Evolutionary conservation across 345 rosid genomes (phyloP).

Genomic region (Sonneratia alba): DNA sequence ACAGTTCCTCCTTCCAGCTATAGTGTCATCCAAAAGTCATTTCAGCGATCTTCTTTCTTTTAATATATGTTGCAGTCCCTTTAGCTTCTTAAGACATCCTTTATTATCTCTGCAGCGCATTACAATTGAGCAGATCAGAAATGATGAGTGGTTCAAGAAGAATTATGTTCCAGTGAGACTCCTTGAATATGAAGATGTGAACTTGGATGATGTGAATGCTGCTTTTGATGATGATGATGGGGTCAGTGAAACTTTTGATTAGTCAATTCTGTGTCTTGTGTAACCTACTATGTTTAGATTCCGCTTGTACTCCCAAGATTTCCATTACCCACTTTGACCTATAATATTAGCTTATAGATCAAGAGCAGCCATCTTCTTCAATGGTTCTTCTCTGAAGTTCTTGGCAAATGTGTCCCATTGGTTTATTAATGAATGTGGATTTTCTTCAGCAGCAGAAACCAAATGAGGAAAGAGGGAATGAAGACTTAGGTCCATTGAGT

Average conservation of each 20-base stretch:
- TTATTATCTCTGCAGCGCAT: slow-evolving; percentile 51
- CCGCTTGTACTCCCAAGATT: background rate
- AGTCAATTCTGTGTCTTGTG: background rate
- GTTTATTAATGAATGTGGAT: background rate
- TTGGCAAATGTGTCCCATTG: background rate
- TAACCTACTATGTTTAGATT: background rate
- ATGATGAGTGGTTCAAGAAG: slow-evolving; percentile 76
- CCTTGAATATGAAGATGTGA: slow-evolving; percentile 77
- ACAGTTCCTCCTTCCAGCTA: background rate
- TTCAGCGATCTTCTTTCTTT: background rate
- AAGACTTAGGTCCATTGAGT: slow-evolving; percentile 66
- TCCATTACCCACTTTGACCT: background rate
- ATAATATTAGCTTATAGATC: background rate
- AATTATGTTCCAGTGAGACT: slow-evolving; percentile 54
- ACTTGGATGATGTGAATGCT: slow-evolving; percentile 90
- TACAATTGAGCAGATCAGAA: slow-evolving; percentile 65
- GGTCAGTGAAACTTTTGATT: slow-evolving; percentile 37
- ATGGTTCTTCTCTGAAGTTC: background rate
- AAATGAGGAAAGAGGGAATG: slow-evolving; percentile 38
- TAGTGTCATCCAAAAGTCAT: too few relatives aligned
- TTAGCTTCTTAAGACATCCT: slow-evolving; percentile 1
- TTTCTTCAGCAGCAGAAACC: slow-evolving; percentile 40
- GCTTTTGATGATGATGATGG: slow-evolving; percentile 82
- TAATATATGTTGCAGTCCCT: background rate
- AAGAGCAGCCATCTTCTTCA: background rate